Base-by-base conservation (phyloP, 2,329 filamentous ascomycete species). In the Cladosporium sp. region DNA sequence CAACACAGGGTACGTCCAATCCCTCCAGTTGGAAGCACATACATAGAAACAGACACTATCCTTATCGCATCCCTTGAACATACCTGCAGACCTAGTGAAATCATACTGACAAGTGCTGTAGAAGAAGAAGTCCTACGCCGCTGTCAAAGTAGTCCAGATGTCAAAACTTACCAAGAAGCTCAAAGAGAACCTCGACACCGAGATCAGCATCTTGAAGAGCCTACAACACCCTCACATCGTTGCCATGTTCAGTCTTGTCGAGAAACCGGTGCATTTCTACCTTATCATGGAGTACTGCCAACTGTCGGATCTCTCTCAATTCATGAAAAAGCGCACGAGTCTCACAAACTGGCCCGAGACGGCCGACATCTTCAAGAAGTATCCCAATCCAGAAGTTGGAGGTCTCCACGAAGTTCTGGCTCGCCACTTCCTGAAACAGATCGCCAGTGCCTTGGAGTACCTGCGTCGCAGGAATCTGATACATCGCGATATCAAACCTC, bases 261-360 rank as follows among this genome's bases (percentile, higher is more conserved):
- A 97, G 73, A 88, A 90, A 0, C 79, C 84, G 3, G 87, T 87
- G 20, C 90, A 96, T 70, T 97, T 97, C 75, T 94, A 99, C 75
- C 83, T 99, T 58, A 87, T 97, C 62, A 99, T 97, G 93, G 94
- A 99, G 77, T 97, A 95, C 75, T 97, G 94, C 76, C 91, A 96
- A 71, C 83, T 99, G 39, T 93, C 94, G 20, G 94, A 99, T 70
- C 77, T 99, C 58, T 96, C 94, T 10, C 81, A 93, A 55, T 97
- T 99, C 74, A 97, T 99, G 77, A 96, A 94, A 80, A 95, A 94
- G 76, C 85, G 93, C 60, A 86, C 93, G 60, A 89, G 87, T 69
- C 83, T 97, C 45, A 82, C 81, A 44, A 88, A 87, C 51, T 89
- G 96, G 70, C 85, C 89, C 25, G 88, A 90, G 54, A 94, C 93